Evolutionary conservation across 73 alveolate genomes (phyloP), one percentile per base, ranked within the genome.

Genomic region (Breviolum minutum): DNA sequence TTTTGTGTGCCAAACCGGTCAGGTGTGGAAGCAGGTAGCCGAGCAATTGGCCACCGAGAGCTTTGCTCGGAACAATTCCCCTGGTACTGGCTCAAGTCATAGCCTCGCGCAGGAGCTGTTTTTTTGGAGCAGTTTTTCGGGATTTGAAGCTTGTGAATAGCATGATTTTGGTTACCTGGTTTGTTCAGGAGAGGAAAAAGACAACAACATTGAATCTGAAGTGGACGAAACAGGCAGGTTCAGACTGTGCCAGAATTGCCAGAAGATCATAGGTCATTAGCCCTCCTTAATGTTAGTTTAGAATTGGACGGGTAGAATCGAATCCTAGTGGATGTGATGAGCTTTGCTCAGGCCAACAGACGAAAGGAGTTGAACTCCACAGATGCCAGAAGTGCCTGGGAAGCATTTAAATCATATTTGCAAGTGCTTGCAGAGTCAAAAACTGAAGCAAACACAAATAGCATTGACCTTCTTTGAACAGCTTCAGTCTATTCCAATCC

Each of bases 21-120:
- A 81, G 94, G 94, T 86, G 12, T 86, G 94, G 94, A 86, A 61
- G 77, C 94, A 63, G 80, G 94, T 61, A 7, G 94, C 63, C 8
- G 80, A n/a, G 19, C 77, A 26, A 19, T 6, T 29, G 69, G 64
- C 69, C 62, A 26, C 19, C 26, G 76, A n/a, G 30, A 63, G 54
- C 29, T 86, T 86, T 19, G 64, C 20, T 19, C 94, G 94, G 20
- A 29, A 7, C 81, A 62, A 10, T 24, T 73, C 92, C 60, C 32
- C 92, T 19, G 73, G 76, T 74, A 83, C 92, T 13, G 76, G 73
- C 62, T 83, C 92, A 19, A 83, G 61, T 62, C 76, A 19, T 54
- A 83, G 92, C 92, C 9, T 40, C 16, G 92, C 92, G 76, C 88
- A 80, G 88, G 88, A 32, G 88, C 62, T 26, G 83, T 13, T 8